phyloP scores from a whole-genome alignment of 2,329 filamentous ascomycete species.

The Didymella pinodella region DNA sequence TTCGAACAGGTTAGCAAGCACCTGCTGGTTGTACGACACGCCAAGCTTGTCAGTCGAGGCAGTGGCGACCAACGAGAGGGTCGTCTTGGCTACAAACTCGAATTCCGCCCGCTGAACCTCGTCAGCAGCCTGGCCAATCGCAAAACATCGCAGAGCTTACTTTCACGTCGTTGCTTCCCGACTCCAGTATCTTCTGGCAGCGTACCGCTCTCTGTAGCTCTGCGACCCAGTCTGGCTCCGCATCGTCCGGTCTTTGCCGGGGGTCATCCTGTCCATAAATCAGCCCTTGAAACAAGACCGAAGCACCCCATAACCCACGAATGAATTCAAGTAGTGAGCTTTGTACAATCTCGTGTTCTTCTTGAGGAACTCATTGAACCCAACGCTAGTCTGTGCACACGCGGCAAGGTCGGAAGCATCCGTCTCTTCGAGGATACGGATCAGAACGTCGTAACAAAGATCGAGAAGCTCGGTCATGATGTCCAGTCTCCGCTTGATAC shows the following conservation, averaged over 20 bases:
- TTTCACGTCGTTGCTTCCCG: constrained; percentile 53
- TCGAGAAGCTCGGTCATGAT: constrained; percentile 45
- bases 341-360: constrained; percentile 68
- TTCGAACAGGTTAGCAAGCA: constrained; percentile 53
- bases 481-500: not conserved
- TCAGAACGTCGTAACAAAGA: constrained; percentile 48
- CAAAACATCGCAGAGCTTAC: constrained; percentile 18
- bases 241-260: constrained; percentile 33
- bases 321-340: constrained; percentile 65
- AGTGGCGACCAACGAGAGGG: constrained; percentile 49
- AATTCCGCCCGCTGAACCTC: constrained; percentile 43
- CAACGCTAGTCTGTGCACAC: constrained; percentile 41
- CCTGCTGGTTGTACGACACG: constrained; percentile 56
- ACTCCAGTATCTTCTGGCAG: constrained; percentile 56
- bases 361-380: constrained; percentile 63
- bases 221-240: constrained; percentile 43
- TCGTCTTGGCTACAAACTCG: constrained; percentile 49
- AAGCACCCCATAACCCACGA: constrained; percentile 54
- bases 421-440: constrained; percentile 45
- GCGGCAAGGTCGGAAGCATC: constrained; percentile 43
- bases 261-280: constrained; percentile 51
- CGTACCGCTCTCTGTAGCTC: constrained; percentile 42
- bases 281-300: constrained; percentile 5
- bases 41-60: constrained; percentile 51
- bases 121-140: constrained; percentile 2